These are phyloP conservation scores for Candida orba DNA, from an alignment of 805 yeast genomes.

Conservation along the genomic window DNA sequence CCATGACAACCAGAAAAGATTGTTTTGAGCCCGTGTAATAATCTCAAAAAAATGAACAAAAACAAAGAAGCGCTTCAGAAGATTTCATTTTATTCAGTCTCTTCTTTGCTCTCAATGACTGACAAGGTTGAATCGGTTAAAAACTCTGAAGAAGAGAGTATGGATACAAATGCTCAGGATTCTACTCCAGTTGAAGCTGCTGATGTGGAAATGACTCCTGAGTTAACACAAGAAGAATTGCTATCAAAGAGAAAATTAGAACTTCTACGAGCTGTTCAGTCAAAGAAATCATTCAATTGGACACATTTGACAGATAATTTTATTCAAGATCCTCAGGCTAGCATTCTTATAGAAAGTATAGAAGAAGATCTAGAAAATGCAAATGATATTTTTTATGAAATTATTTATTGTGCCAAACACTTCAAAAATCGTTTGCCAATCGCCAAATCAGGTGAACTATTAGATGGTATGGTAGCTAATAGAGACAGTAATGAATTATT, in stretches of 20 bases:
- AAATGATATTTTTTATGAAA: slow-evolving; percentile 17
- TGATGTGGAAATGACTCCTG: slow-evolving; percentile 9
- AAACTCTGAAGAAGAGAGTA: neutral
- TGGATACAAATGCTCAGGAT: neutral
- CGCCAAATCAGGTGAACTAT: slow-evolving; percentile 4
- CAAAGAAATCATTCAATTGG: slow-evolving; percentile 2
- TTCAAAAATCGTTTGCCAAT: slow-evolving; percentile 11
- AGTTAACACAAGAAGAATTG: too few relatives aligned
- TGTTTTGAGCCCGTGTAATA: too few relatives aligned
- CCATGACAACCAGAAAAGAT: too few relatives aligned
- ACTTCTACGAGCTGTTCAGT: neutral
- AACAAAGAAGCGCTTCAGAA: too few relatives aligned
- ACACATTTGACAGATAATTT: slow-evolving; percentile 7
- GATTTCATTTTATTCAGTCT: too few relatives aligned
- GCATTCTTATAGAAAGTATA: slow-evolving; percentile 1
- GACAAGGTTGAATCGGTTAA: neutral
- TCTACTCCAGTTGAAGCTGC: neutral
- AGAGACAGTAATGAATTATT: slow-evolving; percentile 10
- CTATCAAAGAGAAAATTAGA: neutral
- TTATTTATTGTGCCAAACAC: slow-evolving; percentile 15
- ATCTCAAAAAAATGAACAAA: too few relatives aligned
- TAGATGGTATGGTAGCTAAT: slow-evolving; percentile 14
- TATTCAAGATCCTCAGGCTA: neutral
- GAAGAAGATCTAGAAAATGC: neutral
- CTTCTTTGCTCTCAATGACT: neutral